These are phyloP conservation scores for Rhizopus sp. DNA, from an alignment of 371 early-diverging fungal species.

Conservation along the genomic window DNA sequence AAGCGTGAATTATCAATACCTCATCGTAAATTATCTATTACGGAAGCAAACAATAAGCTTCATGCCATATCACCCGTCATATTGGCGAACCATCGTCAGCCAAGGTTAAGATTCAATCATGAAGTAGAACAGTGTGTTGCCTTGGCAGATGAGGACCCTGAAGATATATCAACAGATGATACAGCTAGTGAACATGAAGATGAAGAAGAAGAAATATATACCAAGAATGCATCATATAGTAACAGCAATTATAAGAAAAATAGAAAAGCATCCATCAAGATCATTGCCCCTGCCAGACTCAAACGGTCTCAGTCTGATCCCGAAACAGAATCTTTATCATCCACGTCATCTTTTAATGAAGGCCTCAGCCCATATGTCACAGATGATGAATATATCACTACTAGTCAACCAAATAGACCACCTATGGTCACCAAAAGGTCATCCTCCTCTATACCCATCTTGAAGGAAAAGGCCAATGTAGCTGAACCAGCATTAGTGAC, in stretches of 20 bases:
- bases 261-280: conserved; percentile 32
- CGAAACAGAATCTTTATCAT: conserved; percentile 36
- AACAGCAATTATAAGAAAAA: conserved; percentile 8
- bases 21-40: conserved; percentile 37
- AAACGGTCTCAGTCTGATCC: conserved; percentile 44
- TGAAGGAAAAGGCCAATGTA: conserved; percentile 25
- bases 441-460: conserved; percentile 9
- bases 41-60: conserved; percentile 48
- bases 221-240: not conserved
- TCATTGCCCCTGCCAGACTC: conserved; percentile 46
- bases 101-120: conserved; percentile 65
- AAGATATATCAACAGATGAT: conserved; percentile 4
- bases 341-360: conserved; percentile 21
- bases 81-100: conserved; percentile 56
- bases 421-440: not conserved
- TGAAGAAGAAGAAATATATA: conserved; percentile 5
- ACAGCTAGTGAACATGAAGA: conserved; percentile 23
- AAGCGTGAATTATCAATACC: conserved; percentile 22
- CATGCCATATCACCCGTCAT: conserved; percentile 51
- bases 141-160: conserved; percentile 18
- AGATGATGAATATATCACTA: not conserved
- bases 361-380: not conserved
- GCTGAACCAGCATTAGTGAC: conserved; percentile 30
- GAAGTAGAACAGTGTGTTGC: conserved; percentile 68
- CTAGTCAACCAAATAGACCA: not conserved